phyloP scores from a whole-genome alignment of 176 grass and related monocot genomes.

The Eremochloa ophiuroides region DNA sequence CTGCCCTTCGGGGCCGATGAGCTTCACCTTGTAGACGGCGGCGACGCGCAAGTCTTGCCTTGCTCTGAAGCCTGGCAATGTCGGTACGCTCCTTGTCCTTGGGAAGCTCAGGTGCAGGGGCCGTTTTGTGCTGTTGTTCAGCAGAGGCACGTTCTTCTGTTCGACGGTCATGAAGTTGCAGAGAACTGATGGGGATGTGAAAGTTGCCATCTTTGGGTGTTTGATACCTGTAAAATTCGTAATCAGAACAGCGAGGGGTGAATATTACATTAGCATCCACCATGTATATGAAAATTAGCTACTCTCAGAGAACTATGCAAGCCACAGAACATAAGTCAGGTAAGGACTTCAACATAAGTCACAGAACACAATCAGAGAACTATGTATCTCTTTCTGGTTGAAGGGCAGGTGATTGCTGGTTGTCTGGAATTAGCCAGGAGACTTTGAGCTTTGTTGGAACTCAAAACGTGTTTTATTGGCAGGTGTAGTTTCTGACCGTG shows the following conservation, averaged over 20 bases:
- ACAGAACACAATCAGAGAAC: too few species aligned
- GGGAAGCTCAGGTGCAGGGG: neutral
- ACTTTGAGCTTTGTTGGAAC: too few species aligned
- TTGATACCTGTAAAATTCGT: neutral
- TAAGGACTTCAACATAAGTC: too few species aligned
- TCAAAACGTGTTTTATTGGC: too few species aligned
- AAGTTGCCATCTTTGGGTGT: slow-evolving; percentile 27
- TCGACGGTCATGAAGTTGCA: slow-evolving; percentile 14
- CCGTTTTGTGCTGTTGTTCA: neutral
- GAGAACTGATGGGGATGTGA: slow-evolving; percentile 8
- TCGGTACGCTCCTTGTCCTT: neutral
- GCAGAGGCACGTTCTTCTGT: neutral
- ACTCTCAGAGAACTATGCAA: neutral
- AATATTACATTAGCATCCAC: neutral
- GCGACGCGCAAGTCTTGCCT: slow-evolving; percentile 9
- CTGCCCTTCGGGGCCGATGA: slow-evolving; percentile 42
- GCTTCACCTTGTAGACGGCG: slow-evolving; percentile 62
- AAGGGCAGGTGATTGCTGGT: too few species aligned
- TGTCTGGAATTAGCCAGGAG: too few species aligned
- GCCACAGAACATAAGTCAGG: neutral
- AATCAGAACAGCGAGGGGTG: too few species aligned
- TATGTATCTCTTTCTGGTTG: too few species aligned
- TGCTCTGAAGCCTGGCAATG: neutral
- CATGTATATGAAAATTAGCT: neutral
- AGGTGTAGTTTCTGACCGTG: too few species aligned